Base-by-base conservation (phyloP, 83 land plant species). In the Larix sibirica region DNA sequence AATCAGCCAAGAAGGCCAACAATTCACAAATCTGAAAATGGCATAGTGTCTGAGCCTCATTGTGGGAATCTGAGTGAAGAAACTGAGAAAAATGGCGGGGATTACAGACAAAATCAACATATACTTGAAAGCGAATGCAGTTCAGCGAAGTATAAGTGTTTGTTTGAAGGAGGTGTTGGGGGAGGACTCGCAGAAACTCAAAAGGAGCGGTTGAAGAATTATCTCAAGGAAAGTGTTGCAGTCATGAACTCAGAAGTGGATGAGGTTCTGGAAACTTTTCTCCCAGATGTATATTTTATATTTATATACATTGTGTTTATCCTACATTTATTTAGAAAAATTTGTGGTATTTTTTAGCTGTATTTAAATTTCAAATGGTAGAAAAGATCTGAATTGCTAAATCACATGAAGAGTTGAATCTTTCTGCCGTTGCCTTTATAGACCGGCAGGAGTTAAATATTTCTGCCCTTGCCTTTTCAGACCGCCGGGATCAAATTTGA, bases 101-200 rank as follows among this genome's bases (percentile, higher is more conserved):
- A 3, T 33, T n/a, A 31, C 17, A 14, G 16, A 4, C 5, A 3
- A 68, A 18, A 68, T 68, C 38, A 33, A 31, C 13, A 36, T 33
- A 31, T 14, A 21, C 14, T 17, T 18, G 6, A 31, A 68, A 68
- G 33, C 18, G 73, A 4, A 16, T 17, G 7, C 6, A 33, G 3
- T 31, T 33, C 42, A 14, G 42, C 73, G 36, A 40, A 20, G 14
- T 36, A 3, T 14, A 40, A 18, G 40, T 5, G 24, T 36, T 33
- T 68, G 20, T 68, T 68, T 40, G 36, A 33, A 68, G 42, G 73
- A 20, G 73, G 73, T 3, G 73, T 68, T 6, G 73, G 73, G 73
- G 38, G 2, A 3, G 73, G 42, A 31, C 73, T 68, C 3, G 20
- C 44, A 68, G 73, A 28, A 40, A 68, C 73, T 68, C 42, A 68